Conservation (phyloP, 495 filamentous ascomycete species). For the Friedmanniomyces simplex region DNA sequence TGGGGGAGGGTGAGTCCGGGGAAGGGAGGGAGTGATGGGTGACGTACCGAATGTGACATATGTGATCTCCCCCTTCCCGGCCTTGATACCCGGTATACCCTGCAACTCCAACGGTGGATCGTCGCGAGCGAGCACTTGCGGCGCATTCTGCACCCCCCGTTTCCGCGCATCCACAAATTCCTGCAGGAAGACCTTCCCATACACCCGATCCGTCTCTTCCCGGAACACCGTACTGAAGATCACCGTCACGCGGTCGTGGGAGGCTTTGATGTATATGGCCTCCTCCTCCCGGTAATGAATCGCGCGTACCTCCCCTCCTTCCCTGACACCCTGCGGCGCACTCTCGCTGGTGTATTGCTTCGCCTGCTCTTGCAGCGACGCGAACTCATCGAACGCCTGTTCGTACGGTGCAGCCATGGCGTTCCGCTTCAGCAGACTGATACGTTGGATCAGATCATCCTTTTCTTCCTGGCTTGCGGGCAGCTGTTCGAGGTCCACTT, state of each 20-base stretch:
- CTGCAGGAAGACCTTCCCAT: constrained; percentile 88
- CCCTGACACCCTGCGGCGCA: constrained; percentile 75
- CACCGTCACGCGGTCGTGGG: constrained; percentile 90
- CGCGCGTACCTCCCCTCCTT: constrained; percentile 87
- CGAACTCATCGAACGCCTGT: constrained; percentile 87
- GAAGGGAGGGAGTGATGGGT: too few species aligned
- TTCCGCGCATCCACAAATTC: constrained; percentile 95
- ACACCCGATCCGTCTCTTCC: constrained; percentile 94
- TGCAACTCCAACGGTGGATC: constrained; percentile 89
- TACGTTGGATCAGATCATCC: constrained; percentile 73
- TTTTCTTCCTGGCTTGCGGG: constrained; percentile 67
- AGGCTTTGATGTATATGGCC: constrained; percentile 98
- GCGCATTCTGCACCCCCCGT: constrained; percentile 92
- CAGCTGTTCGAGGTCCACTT: constrained; percentile 77
- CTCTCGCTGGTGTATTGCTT: constrained; percentile 84
- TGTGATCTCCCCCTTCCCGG: constrained; percentile 69
- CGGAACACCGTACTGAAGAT: constrained; percentile 98
- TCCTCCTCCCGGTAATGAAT: constrained; percentile 98
- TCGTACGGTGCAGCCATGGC: constrained; percentile 98
- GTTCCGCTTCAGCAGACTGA: constrained; percentile 88
- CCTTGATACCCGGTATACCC: constrained; percentile 68
- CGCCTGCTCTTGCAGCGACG: constrained; percentile 71
- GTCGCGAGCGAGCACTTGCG: constrained; percentile 93
- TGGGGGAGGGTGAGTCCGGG: not conserved
- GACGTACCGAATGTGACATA: constrained; percentile 94